phyloP scores from a whole-genome alignment of 75 land plant species.

The Ceratopteris richardii region DNA sequence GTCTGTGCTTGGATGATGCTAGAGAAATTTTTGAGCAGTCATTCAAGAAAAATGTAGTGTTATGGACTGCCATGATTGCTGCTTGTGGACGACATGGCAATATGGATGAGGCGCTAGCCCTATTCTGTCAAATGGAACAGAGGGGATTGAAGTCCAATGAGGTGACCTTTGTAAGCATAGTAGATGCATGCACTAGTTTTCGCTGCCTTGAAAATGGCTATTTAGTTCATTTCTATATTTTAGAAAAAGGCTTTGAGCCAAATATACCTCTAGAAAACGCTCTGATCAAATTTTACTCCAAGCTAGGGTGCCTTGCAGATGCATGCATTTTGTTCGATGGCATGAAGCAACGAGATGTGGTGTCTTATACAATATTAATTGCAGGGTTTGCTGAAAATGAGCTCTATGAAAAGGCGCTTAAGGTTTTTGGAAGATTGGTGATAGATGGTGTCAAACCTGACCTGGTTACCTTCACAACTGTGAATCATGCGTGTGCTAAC shows the following conservation, averaged over 20 bases:
- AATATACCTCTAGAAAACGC: constrained; percentile 38
- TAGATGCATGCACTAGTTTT: constrained; percentile 44
- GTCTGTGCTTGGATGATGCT: constrained; percentile 23
- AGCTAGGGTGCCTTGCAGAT: constrained; percentile 41
- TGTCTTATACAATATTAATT: constrained; percentile 46
- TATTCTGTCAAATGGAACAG: constrained; percentile 22
- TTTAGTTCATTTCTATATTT: constrained; percentile 20
- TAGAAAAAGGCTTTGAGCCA: constrained; percentile 18
- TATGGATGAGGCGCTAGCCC: constrained; percentile 30
- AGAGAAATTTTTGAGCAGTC: constrained; percentile 34
- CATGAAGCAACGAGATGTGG: constrained; percentile 25
- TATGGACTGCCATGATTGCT: constrained; percentile 59
- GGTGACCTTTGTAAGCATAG: constrained; percentile 32
- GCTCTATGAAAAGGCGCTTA: constrained; percentile 21
- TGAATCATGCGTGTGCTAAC: constrained; percentile 7
- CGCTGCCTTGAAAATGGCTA: constrained; percentile 36
- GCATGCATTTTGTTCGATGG: constrained; percentile 30
- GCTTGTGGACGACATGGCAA: constrained; percentile 32
- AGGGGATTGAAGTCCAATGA: constrained; percentile 25
- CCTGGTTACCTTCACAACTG: not conserved
- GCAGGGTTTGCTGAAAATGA: constrained; percentile 39
- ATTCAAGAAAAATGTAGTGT: constrained; percentile 27
- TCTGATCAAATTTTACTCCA: constrained; percentile 63
- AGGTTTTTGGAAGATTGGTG: constrained; percentile 35
- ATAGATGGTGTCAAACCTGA: constrained; percentile 2